phyloP scores from a whole-genome alignment of 495 filamentous ascomycete species.

The Trichoderma orchidacearum region DNA sequence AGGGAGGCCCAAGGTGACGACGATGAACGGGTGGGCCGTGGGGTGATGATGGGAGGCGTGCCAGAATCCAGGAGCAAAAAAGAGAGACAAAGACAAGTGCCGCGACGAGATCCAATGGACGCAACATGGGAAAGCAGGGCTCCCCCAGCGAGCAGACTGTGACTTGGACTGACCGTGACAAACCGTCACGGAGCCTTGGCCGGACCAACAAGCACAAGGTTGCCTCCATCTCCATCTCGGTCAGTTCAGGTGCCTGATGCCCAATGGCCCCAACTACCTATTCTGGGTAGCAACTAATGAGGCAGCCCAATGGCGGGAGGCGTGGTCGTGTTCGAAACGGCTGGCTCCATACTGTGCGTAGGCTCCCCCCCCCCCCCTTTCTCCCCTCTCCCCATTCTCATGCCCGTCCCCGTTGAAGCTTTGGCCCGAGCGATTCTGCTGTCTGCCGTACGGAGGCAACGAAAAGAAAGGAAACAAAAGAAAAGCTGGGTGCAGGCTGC shows the following conservation, averaged over 20 bases:
- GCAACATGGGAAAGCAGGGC: not conserved
- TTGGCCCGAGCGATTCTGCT: too few species aligned
- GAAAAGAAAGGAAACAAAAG: too few species aligned
- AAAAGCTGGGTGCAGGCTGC: too few species aligned
- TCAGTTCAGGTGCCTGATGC: not conserved
- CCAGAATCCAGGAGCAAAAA: not conserved
- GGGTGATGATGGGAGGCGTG: not conserved
- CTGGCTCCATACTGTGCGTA: not conserved
- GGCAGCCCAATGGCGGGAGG: not conserved
- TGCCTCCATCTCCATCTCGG: not conserved
- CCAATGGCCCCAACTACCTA: not conserved
- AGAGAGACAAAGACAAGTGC: not conserved
- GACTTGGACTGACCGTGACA: not conserved
- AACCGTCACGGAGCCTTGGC: not conserved
- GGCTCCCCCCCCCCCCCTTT: not conserved
- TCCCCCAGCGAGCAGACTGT: not conserved
- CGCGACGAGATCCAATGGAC: too few species aligned
- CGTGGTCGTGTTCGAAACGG: not conserved
- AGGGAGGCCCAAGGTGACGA: not conserved
- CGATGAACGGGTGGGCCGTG: not conserved
- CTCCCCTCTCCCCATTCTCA: too few species aligned
- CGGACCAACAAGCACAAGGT: not conserved
- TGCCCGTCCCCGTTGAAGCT: too few species aligned
- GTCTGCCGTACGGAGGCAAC: not conserved
- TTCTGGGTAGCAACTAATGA: not conserved